Evolutionary conservation across 306 rosid genomes (phyloP).

Genomic region (Vicia villosa): DNA sequence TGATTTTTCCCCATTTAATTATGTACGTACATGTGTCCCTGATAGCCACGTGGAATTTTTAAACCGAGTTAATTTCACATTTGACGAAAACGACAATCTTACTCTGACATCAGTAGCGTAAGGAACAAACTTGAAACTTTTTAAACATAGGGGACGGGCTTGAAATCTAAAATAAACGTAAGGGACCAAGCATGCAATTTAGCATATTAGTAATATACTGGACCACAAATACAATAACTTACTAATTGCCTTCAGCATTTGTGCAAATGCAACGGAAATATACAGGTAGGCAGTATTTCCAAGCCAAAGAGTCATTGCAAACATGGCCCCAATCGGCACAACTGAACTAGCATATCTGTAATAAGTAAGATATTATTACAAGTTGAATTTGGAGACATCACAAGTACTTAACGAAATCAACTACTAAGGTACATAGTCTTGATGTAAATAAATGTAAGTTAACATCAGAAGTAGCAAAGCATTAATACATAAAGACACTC

Average conservation of each 20-base stretch:
- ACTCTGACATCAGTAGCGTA: too few relatives aligned
- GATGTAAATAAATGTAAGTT: conserved; percentile 10
- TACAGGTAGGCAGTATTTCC: conserved; percentile 98
- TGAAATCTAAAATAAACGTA: too few relatives aligned
- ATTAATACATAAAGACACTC: background rate
- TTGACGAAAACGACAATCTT: too few relatives aligned
- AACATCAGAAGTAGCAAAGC: background rate
- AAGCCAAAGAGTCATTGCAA: conserved; percentile 99
- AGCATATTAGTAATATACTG: conserved; percentile 5
- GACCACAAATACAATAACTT: conserved; percentile 49
- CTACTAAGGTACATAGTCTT: conserved; percentile 6
- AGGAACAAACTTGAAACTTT: too few relatives aligned
- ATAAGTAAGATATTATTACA: conserved; percentile 44
- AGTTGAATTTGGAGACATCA: conserved; percentile 14
- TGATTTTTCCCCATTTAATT: too few relatives aligned
- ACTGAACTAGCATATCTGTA: conserved; percentile 88
- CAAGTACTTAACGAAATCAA: conserved; percentile 26
- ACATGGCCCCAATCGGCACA: conserved; percentile 95
- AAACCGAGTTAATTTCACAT: too few relatives aligned
- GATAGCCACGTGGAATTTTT: too few relatives aligned
- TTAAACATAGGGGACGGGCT: too few relatives aligned
- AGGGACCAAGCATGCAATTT: too few relatives aligned
- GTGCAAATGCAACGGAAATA: conserved; percentile 97
- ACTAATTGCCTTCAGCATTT: conserved; percentile 99
- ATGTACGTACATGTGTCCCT: too few relatives aligned